Base-by-base conservation (phyloP, 768 basidiomycete genomes). In the Boletus pseudopeckii region DNA sequence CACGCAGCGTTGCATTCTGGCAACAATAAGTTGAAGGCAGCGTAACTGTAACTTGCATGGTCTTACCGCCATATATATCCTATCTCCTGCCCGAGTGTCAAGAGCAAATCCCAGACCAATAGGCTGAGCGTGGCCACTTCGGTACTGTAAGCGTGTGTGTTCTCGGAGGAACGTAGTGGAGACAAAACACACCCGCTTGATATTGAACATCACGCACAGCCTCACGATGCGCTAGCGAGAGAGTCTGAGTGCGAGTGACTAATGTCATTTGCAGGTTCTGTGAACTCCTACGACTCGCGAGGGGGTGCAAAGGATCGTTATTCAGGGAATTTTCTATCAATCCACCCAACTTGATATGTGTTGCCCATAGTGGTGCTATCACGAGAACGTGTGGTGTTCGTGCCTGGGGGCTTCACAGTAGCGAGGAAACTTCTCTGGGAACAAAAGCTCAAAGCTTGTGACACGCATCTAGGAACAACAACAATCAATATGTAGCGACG, bases 1-100 rank as follows among this genome's bases (percentile, higher is more conserved):
- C 26, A 41, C 4, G 36, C 45, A 53, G 6, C 18, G 33, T 45
- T 42, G 52, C 56, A 55, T 64, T 17, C 59, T 64, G 45, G 22
- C 8, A 37, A 38, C 6, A n/a, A n/a, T 40, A 34, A 36, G 33
- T 43, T 13, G 15, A 30, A 26, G 15, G 22, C 1, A 14, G n/a
- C 13, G 14, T 7, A 8, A 3, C 24, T 26, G 7, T n/a, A n/a
- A n/a, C 10, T 28, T 24, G 17, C 1, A 34, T 17, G 20, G 24
- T 10, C 42, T 57, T 50, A 74, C 72, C 56, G 58, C 70, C 72
- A 74, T 20, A 72, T 43, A 22, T 63, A 58, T 36, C 64, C 64
- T 1, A 64, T 54, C 43, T 70, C 72, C 14, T 56, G 60, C 26
- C 52, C 58, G 24, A 65, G 56, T 5, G 61, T 65, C 40, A 66